Percentiles rank a stretch among this genome's conserved stretches.
Conservation (phyloP, 176 grass and related monocot species). For the Poa annua region DNA sequence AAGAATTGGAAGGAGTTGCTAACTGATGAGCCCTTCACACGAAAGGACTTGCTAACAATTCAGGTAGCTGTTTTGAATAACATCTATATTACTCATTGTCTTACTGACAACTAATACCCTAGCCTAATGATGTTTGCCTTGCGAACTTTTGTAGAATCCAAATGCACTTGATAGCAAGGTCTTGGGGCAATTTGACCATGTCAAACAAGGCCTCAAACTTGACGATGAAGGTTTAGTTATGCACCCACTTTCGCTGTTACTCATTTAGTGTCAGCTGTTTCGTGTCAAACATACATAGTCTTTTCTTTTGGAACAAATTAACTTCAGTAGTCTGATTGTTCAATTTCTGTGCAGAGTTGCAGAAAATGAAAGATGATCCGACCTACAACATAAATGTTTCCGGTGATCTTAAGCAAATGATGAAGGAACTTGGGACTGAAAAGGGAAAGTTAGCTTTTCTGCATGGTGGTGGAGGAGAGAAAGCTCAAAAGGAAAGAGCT, state of each 20-base stretch:
- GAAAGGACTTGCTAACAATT: slow-evolving; percentile 92
- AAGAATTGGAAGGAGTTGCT: slow-evolving; percentile 98
- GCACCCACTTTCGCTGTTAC: slow-evolving; percentile 14
- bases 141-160: slow-evolving; percentile 70
- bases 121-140: slow-evolving; percentile 35
- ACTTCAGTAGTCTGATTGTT: slow-evolving; percentile 3
- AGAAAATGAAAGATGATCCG: slow-evolving; percentile 91
- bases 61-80: slow-evolving; percentile 64
- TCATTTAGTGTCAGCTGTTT: slow-evolving; percentile 24
- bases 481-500: slow-evolving; percentile 94
- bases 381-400: slow-evolving; percentile 94
- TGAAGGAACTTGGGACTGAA: slow-evolving; percentile 94
- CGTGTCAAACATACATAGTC: slow-evolving; percentile 15
- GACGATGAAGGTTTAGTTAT: slow-evolving; percentile 82
- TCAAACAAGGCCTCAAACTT: slow-evolving; percentile 92
- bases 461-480: slow-evolving; percentile 84
- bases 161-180: slow-evolving; percentile 83
- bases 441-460: slow-evolving; percentile 81
- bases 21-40: slow-evolving; percentile 89
- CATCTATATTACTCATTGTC: slow-evolving; percentile 2
- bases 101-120: slow-evolving; percentile 24
- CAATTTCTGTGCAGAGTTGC: slow-evolving; percentile 57
- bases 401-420: slow-evolving; percentile 97
- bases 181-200: slow-evolving; percentile 89
- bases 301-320: background rate